Percentiles rank a stretch among this genome's conserved stretches.
phyloP scores from a whole-genome alignment of 2,329 filamentous ascomycete species.

The Cladosporium sp. region DNA sequence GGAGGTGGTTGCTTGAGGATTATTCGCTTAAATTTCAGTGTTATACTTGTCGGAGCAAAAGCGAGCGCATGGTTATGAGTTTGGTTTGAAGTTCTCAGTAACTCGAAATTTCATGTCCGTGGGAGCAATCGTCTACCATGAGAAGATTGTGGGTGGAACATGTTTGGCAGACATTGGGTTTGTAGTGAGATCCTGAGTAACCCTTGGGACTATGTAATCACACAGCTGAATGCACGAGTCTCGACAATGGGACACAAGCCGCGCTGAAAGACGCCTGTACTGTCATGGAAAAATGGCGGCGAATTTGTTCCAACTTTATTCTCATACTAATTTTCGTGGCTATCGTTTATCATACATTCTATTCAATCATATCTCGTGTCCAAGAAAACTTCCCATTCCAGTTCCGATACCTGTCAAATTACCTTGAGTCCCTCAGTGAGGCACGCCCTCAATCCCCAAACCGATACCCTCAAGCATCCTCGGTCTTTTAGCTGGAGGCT shows the following conservation, averaged over 20 bases:
- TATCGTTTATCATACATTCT: neutral
- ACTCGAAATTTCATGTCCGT: too few species aligned
- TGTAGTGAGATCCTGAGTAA: too few species aligned
- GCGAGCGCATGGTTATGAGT: neutral
- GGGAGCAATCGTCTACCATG: too few species aligned
- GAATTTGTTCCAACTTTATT: too few species aligned
- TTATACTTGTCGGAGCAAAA: neutral
- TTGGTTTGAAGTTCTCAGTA: too few species aligned
- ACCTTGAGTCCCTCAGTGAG: neutral
- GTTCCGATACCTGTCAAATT: neutral
- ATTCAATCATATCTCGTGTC: neutral
- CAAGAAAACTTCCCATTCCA: neutral
- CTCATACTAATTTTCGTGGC: conserved; percentile 1
- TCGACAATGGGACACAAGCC: too few species aligned
- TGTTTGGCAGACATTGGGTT: too few species aligned
- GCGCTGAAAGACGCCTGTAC: too few species aligned
- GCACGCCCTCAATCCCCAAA: conserved; percentile 46
- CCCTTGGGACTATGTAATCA: too few species aligned
- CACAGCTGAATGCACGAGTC: too few species aligned
- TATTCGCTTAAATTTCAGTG: neutral
- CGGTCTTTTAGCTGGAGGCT: conserved; percentile 47
- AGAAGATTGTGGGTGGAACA: too few species aligned
- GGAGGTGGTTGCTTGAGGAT: conserved; percentile 3
- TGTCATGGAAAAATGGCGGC: too few species aligned
- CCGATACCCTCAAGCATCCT: conserved; percentile 49